phyloP scores from a whole-genome alignment of 441 rosid species.

The Populus hybrid region DNA sequence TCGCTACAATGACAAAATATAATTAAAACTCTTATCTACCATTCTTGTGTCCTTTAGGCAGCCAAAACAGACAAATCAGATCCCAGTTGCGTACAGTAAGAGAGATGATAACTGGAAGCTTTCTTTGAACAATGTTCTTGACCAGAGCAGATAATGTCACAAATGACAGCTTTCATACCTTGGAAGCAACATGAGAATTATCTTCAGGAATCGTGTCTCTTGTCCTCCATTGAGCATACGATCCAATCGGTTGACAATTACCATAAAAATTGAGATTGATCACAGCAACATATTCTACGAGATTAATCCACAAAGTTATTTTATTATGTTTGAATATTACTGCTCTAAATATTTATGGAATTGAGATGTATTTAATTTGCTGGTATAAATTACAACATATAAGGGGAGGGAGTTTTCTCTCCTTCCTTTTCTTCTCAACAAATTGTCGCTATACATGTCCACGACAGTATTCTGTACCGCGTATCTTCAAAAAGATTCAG shows the following conservation, averaged over 20 bases:
- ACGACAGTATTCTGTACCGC: neutral
- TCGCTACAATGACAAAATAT: neutral
- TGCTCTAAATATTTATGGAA: neutral
- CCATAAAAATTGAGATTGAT: too few species aligned
- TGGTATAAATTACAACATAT: neutral
- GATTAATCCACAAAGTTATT: too few species aligned
- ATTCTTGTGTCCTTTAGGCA: neutral
- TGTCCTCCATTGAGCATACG: too few species aligned
- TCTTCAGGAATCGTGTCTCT: too few species aligned
- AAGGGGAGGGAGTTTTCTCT: neutral
- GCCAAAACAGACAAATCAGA: neutral
- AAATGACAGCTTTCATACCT: neutral
- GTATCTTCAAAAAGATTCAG: conserved; percentile 2
- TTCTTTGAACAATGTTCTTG: too few species aligned
- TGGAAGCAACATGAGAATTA: neutral
- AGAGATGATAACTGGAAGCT: too few species aligned
- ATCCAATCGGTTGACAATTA: too few species aligned
- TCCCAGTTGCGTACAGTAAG: neutral
- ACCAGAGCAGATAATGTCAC: neutral
- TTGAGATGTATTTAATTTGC: neutral
- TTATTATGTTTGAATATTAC: too few species aligned
- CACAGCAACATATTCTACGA: too few species aligned
- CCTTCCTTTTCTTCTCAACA: neutral
- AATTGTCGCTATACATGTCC: neutral
- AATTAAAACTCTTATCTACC: neutral